Conservation (phyloP, 495 filamentous ascomycete genomes). For the Elasticomyces elasticus region DNA sequence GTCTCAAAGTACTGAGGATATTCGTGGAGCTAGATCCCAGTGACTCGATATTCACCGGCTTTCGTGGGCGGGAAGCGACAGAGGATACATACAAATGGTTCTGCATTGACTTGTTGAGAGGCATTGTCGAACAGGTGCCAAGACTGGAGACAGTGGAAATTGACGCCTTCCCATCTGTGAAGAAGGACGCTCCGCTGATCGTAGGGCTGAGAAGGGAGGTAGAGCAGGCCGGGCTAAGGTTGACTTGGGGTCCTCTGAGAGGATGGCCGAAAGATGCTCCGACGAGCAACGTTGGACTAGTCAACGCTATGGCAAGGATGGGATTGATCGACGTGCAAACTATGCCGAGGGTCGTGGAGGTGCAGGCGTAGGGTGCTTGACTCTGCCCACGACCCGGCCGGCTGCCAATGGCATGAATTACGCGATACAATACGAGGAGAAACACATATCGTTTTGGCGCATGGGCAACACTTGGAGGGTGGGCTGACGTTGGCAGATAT, state of each 20-base stretch:
- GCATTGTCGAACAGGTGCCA: slow-evolving; percentile 52
- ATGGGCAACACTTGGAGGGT: too few species aligned
- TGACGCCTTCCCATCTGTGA: slow-evolving; percentile 63
- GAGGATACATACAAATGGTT: slow-evolving; percentile 70
- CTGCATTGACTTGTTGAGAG: slow-evolving; percentile 45
- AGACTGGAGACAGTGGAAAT: slow-evolving; percentile 56
- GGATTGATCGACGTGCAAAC: background rate
- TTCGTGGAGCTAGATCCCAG: slow-evolving; percentile 69
- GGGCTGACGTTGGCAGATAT: too few species aligned
- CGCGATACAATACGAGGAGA: too few species aligned
- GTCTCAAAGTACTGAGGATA: slow-evolving; percentile 54
- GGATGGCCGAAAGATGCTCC: slow-evolving; percentile 45
- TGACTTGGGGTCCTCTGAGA: slow-evolving; percentile 61
- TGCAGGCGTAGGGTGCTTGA: slow-evolving; percentile 3
- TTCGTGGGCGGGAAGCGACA: slow-evolving; percentile 42
- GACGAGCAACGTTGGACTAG: slow-evolving; percentile 21
- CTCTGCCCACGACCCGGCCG: too few species aligned
- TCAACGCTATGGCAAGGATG: slow-evolving; percentile 18
- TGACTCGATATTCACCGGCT: slow-evolving; percentile 61
- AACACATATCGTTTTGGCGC: too few species aligned
- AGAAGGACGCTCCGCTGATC: slow-evolving; percentile 61
- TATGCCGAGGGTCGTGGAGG: slow-evolving; percentile 3
- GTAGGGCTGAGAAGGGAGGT: slow-evolving; percentile 51
- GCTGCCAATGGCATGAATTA: too few species aligned
- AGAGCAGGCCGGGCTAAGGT: slow-evolving; percentile 39